phyloP scores from a whole-genome alignment of 108 stramenopile species.

The Heterococcus sp. region DNA sequence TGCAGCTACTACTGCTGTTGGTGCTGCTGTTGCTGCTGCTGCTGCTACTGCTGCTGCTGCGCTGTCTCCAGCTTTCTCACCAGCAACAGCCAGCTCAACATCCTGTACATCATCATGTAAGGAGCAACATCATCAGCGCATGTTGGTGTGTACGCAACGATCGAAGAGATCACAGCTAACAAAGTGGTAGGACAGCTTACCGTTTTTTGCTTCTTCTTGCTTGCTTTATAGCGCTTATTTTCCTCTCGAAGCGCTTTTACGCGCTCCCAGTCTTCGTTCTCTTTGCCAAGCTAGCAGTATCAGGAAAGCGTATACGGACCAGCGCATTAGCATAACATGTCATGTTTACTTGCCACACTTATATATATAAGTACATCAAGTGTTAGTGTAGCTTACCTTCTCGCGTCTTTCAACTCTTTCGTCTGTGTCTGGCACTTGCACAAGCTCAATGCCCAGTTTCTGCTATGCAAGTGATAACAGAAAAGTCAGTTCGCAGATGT shows the following conservation, averaged over 20 bases:
- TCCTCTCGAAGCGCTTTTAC: not conserved
- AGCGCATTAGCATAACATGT: not conserved
- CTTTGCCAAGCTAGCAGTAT: not conserved
- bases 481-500: not conserved
- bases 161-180: not conserved
- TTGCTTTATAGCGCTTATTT: no score
- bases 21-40: not conserved
- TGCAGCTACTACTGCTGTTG: no score
- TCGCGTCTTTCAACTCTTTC: not conserved
- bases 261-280: not conserved
- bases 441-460: not conserved
- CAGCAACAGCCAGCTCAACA: not conserved
- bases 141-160: not conserved
- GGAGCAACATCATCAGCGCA: not conserved
- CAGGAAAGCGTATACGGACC: not conserved
- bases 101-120: no score
- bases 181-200: not conserved
- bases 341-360: not conserved
- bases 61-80: not conserved
- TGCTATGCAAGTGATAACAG: not conserved
- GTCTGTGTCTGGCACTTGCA: not conserved
- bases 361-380: not conserved
- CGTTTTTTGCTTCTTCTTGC: not conserved
- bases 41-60: not conserved
- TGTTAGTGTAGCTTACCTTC: not conserved